Evolutionary conservation across 768 basidiomycete species (phyloP).

Genomic region (Lactifluus echinatus): DNA sequence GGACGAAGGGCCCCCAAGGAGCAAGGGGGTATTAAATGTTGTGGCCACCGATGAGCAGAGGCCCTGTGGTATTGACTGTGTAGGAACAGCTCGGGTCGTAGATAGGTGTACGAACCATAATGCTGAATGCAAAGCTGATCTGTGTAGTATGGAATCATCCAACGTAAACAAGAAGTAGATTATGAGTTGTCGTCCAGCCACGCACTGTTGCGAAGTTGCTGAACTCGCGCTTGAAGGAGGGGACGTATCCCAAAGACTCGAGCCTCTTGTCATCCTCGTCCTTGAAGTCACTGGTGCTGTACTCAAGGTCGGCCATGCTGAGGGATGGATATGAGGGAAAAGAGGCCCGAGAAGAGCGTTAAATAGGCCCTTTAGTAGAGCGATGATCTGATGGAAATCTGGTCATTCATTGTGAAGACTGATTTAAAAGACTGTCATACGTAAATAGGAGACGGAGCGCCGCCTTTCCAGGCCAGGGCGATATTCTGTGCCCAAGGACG

Average conservation of each 20-base stretch:
- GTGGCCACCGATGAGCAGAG: slow-evolving; percentile 70
- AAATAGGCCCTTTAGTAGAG: no score
- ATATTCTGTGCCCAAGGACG: no score
- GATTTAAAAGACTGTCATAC: no score
- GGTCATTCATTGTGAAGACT: no score
- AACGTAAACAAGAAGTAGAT: neutral
- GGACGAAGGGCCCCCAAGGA: slow-evolving; percentile 62
- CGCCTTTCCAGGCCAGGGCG: no score
- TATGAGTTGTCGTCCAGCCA: neutral
- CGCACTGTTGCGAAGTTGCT: slow-evolving; percentile 70
- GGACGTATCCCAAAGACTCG: slow-evolving; percentile 60
- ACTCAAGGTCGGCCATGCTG: neutral
- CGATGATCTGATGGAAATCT: no score
- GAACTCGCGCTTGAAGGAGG: slow-evolving; percentile 84
- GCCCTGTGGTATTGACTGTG: slow-evolving; percentile 34
- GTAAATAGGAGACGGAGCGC: no score
- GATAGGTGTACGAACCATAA: slow-evolving; percentile 41
- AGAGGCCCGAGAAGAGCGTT: no score
- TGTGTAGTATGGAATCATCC: slow-evolving; percentile 20
- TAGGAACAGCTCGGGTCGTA: neutral
- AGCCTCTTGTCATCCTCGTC: slow-evolving; percentile 55
- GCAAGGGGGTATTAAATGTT: slow-evolving; percentile 67
- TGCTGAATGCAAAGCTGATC: slow-evolving; percentile 73
- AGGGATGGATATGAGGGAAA: no score
- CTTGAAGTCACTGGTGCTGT: neutral